Base-by-base conservation (phyloP, 164 flowering plant species). In the Stephania japonica region DNA sequence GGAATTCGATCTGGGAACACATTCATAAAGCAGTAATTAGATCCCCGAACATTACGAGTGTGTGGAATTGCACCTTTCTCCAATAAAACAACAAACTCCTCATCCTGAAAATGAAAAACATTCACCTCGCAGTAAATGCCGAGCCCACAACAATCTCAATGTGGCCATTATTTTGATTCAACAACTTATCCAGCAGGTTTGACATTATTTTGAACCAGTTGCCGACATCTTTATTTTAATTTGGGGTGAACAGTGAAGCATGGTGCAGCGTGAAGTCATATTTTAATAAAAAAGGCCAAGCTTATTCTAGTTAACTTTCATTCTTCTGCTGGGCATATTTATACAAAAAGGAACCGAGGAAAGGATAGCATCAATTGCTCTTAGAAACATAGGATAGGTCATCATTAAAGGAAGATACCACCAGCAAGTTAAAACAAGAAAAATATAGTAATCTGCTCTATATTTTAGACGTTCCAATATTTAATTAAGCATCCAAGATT, bases 1-100 rank as follows among this genome's bases (percentile, higher is more conserved):
- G 97, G 86, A 76, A 93, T 92, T 74, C 97, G 84, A 73, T 93
- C 97, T 6, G 90, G 92, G 77, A 91, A 96, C 64, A 93, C 93
- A 77, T 93, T 96, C 78, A 96, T 83, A 42, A 80, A 78, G 80
- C 98, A 96, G 71, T 87, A 89, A 81, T 96, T 96, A 25, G 96
- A 90, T 78, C 98, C 97, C 62, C 90, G 84, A 70, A 92, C 97
- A 80, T 91, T 81, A 71, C 88, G 84, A 70, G 98, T 96, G 70
- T 88, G 92, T 73, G 98, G 99, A 70, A 81, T 85, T 18, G 81
- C 84, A 74, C 93, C 92, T 72, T 89, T 84, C 71, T 86, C 85
- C 82, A 92, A 77, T 78, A 93, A 53, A 38, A 77, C 72, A 2
- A 93, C 93, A 83, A 91, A 93, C 70, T 89, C 90, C 80, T 96